phyloP scores from a whole-genome alignment of 257 asterid genomes.

The Solanum bulbocastanum region DNA sequence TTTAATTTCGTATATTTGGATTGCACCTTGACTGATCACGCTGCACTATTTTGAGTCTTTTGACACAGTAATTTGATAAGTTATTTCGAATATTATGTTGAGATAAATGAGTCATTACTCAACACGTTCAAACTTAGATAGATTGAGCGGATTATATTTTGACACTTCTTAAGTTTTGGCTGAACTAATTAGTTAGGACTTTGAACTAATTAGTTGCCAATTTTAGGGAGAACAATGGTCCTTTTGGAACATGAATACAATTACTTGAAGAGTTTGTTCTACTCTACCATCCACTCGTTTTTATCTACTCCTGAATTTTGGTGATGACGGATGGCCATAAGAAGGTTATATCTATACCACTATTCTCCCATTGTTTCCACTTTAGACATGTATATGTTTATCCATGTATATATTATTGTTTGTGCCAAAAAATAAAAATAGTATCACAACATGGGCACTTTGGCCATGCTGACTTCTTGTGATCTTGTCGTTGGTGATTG shows the following conservation, averaged over 20 bases:
- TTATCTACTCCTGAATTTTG: background rate
- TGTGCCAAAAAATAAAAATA: background rate
- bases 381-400: background rate
- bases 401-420: background rate
- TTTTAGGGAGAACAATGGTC: background rate
- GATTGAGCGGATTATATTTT: background rate
- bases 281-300: background rate
- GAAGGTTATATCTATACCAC: background rate
- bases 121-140: background rate
- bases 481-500: background rate
- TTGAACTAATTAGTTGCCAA: background rate
- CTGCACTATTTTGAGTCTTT: no score
- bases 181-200: background rate
- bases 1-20: no score
- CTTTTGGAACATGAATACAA: background rate
- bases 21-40: no score
- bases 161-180: background rate
- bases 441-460: background rate
- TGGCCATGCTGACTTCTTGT: background rate
- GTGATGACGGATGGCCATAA: background rate
- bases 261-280: background rate
- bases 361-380: background rate
- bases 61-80: background rate
- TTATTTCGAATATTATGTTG: background rate
- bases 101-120: background rate